These are phyloP conservation scores for Agrocybe pediades DNA, from an alignment of 768 basidiomycete genomes.

Conservation along the genomic window DNA sequence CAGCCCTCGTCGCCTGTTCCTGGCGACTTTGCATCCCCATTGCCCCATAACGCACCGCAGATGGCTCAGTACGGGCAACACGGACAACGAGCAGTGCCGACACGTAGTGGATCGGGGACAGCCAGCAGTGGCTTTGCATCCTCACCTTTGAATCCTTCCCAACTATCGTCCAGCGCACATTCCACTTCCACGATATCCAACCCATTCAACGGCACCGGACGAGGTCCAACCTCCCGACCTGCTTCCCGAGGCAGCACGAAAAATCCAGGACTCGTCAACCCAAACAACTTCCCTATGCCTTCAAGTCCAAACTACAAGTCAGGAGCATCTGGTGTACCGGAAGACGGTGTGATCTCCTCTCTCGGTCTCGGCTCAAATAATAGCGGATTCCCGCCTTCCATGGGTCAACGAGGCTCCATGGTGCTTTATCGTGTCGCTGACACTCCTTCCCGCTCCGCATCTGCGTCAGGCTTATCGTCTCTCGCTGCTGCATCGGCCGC, in stretches of 20 bases:
- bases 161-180: background rate
- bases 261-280: background rate
- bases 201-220: background rate
- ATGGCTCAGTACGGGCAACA: background rate
- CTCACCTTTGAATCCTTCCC: background rate
- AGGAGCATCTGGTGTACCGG: background rate
- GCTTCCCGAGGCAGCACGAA: background rate
- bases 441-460: slow-evolving; percentile 21
- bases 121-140: background rate
- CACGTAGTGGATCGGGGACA: background rate
- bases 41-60: background rate
- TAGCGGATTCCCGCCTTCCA: slow-evolving; percentile 10
- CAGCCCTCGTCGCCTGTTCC: slow-evolving; percentile 9
- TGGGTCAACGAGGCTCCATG: slow-evolving; percentile 38
- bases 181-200: background rate
- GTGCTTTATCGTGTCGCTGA: slow-evolving; percentile 64
- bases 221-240: background rate
- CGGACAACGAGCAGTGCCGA: background rate
- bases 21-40: background rate
- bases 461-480: background rate
- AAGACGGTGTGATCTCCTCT: slow-evolving; percentile 10
- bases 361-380: slow-evolving; percentile 12
- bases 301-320: background rate
- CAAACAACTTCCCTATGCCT: background rate
- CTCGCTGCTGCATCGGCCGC: slow-evolving; percentile 1